A percentile compares a stretch with the other conserved stretches of the same genome.
These are phyloP conservation scores for Melastoma malabathricum DNA, from an alignment of 345 rosid species.

Conservation along the genomic window DNA sequence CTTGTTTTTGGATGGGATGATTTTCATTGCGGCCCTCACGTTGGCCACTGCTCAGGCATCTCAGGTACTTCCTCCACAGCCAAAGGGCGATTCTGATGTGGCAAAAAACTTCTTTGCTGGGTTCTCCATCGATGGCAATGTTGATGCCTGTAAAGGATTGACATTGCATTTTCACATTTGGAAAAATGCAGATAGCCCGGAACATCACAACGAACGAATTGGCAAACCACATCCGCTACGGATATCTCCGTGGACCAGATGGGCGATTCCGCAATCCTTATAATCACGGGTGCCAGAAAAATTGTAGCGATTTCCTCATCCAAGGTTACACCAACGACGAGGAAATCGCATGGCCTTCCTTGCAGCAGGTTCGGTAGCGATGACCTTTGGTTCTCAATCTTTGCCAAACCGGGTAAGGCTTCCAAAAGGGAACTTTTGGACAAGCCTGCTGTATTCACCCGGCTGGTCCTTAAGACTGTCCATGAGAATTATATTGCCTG, in stretches of 20 bases:
- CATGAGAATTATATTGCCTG: too few species aligned
- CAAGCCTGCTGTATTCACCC: too few species aligned
- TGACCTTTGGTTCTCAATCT: too few species aligned
- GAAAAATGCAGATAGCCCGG: conserved; percentile 52
- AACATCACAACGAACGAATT: conserved; percentile 85
- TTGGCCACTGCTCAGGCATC: conserved; percentile 52
- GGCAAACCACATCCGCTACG: conserved; percentile 57
- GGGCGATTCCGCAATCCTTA: conserved; percentile 86
- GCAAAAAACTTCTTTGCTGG: too few species aligned
- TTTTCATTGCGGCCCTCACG: conserved; percentile 45
- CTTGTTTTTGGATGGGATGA: conserved; percentile 37
- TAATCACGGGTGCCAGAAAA: conserved; percentile 79
- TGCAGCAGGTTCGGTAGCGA: conserved; percentile 29
- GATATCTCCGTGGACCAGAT: conserved; percentile 63
- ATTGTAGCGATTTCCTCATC: conserved; percentile 67
- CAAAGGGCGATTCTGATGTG: too few species aligned
- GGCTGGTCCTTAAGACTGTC: too few species aligned
- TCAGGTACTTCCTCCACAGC: conserved; percentile 30
- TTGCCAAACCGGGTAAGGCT: too few species aligned
- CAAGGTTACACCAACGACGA: conserved; percentile 61
- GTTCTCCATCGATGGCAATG: too few species aligned
- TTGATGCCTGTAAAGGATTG: too few species aligned
- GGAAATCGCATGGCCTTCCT: conserved; percentile 59
- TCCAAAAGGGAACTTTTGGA: too few species aligned
- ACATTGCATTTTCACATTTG: not conserved